These are phyloP conservation scores for Passiflora organensis DNA, from an alignment of 345 rosid species.

Conservation along the genomic window DNA sequence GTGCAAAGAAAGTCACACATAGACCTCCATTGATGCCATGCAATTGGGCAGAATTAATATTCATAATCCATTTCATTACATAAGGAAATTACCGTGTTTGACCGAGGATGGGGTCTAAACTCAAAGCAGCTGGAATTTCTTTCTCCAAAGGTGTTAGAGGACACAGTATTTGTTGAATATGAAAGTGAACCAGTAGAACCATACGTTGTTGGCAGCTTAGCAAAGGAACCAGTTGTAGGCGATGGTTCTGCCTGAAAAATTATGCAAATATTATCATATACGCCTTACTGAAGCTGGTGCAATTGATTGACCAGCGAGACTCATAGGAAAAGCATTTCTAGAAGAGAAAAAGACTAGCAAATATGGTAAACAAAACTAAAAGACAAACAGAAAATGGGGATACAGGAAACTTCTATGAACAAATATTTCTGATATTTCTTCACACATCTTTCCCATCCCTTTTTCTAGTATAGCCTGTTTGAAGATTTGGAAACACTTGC, in stretches of 20 bases:
- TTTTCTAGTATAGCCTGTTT: background rate
- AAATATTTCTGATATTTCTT: slow-evolving; percentile 1
- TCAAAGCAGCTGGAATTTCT: slow-evolving; percentile 55
- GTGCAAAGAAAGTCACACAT: background rate
- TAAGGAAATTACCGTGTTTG: slow-evolving; percentile 59
- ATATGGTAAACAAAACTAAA: slow-evolving; percentile 3
- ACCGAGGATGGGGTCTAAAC: slow-evolving; percentile 61
- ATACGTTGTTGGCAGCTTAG: slow-evolving; percentile 50
- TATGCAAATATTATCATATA: slow-evolving; percentile 10
- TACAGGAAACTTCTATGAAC: slow-evolving; percentile 12
- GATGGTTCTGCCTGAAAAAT: slow-evolving; percentile 85
- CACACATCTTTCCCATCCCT: slow-evolving; percentile 5
- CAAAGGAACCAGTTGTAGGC: slow-evolving; percentile 86
- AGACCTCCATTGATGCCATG: background rate
- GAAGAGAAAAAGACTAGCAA: background rate
- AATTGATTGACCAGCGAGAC: background rate
- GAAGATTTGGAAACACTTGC: slow-evolving; percentile 11
- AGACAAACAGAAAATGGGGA: slow-evolving; percentile 13
- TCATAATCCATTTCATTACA: slow-evolving; percentile 5
- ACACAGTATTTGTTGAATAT: slow-evolving; percentile 31
- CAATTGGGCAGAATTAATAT: background rate
- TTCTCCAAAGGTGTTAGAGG: slow-evolving; percentile 41
- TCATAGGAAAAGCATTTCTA: background rate
- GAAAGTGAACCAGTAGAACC: slow-evolving; percentile 33
- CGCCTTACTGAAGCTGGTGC: background rate